Evolutionary conservation across 2,329 filamentous ascomycete species (phyloP).

Genomic region (Verticillium isaacii): DNA sequence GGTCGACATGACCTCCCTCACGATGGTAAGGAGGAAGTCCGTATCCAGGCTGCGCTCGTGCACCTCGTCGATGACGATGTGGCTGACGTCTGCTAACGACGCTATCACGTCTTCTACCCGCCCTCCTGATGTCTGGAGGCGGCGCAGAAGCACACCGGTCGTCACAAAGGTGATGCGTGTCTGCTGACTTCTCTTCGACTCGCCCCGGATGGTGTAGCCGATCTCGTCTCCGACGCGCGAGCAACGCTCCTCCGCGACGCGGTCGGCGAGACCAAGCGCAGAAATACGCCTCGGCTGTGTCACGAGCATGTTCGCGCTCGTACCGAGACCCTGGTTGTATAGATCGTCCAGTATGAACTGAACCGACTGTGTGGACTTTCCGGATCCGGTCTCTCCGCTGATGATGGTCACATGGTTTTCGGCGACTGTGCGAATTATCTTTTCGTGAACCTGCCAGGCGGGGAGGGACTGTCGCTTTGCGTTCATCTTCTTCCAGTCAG

Average conservation of each 20-base stretch:
- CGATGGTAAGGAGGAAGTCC: slow-evolving; percentile 83
- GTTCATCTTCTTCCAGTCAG: slow-evolving; percentile 71
- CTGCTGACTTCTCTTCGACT: slow-evolving; percentile 66
- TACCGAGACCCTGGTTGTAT: slow-evolving; percentile 70
- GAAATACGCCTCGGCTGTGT: slow-evolving; percentile 95
- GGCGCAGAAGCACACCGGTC: slow-evolving; percentile 84
- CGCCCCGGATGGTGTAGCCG: slow-evolving; percentile 86
- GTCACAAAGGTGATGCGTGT: slow-evolving; percentile 96
- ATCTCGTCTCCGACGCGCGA: slow-evolving; percentile 78
- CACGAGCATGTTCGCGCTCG: slow-evolving; percentile 83
- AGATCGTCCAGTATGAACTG: slow-evolving; percentile 94
- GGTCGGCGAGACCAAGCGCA: slow-evolving; percentile 86
- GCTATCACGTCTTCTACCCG: slow-evolving; percentile 73
- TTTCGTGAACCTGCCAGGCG: slow-evolving; percentile 78
- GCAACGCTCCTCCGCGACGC: slow-evolving; percentile 89
- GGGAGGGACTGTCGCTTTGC: slow-evolving; percentile 68
- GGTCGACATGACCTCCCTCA: slow-evolving; percentile 73
- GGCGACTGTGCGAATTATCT: slow-evolving; percentile 71
- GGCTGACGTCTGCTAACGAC: slow-evolving; percentile 83
- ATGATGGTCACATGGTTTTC: slow-evolving; percentile 89
- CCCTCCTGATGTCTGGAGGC: slow-evolving; percentile 85
- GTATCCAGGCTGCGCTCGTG: slow-evolving; percentile 94
- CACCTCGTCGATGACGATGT: slow-evolving; percentile 94
- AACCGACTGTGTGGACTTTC: slow-evolving; percentile 94
- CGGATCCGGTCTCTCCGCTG: slow-evolving; percentile 92